Evolutionary conservation across 1,284 basidiomycete species (phyloP), one percentile per base, ranked within the genome.

Genomic region (Puccinia triticina): DNA sequence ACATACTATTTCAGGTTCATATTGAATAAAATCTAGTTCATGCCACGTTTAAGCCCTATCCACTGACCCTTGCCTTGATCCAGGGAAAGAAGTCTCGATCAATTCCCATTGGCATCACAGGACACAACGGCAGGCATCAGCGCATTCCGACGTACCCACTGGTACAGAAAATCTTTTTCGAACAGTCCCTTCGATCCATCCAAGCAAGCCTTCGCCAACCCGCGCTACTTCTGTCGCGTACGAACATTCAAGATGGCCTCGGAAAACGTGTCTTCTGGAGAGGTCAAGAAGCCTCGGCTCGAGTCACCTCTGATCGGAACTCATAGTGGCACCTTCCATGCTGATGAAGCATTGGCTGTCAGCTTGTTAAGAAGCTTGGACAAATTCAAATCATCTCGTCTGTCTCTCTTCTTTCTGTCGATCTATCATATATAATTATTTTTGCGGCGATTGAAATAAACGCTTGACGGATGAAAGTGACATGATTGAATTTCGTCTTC

Each of bases 291-390:
- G 43, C 57, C 74, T 61, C 53, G 74, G 26, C 40, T 77, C 37
- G 74, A 77, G 26, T 59, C 57, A n/a, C 74, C 50, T 50, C 48
- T 78, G 43, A 96, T 96, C 85, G 94, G 94, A 76, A 98, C 96
- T 1, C 96, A 98, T 88, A 94, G 93, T 84, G 96, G 96, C 32
- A 95, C 94, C 0, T 98, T 98, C 88, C 96, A 99, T 87, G 96
- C 95, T 86, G 96, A 99, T 86, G 96, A 97, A 88, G 94, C 94
- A 0, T 90, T 97, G 29, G 95, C 95, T 0, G 94, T 97, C n/a
- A 95, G 93, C 88, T 89, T 99, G 83, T 90, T 99, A 61, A 91
- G 92, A 77, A 91, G 92, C 85, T 95, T 96, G 0, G 89, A 90
- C 32, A 88, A 90, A 34, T 98, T 94, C 88, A 90, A 90, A 74